Conservation (phyloP, 2,329 filamentous ascomycete species). For the Ascochyta fabae region DNA sequence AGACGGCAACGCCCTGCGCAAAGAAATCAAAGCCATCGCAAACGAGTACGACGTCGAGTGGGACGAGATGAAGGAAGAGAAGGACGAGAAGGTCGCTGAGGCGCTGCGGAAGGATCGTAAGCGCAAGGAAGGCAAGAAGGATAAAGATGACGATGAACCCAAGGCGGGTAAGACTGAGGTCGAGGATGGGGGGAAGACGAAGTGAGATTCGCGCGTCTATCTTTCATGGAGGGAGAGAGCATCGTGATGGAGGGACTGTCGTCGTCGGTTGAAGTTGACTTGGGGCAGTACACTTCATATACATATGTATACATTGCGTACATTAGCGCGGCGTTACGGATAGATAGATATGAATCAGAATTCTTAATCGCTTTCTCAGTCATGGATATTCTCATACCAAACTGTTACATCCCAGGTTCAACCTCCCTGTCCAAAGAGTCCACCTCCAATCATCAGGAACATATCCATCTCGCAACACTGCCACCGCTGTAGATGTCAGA, state of each 20-base stretch:
- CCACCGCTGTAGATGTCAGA: too few species aligned
- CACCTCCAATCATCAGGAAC: too few species aligned
- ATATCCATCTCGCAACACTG: too few species aligned
- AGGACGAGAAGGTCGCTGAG: slow-evolving; percentile 64
- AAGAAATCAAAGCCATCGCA: slow-evolving; percentile 80
- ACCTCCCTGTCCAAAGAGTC: too few species aligned
- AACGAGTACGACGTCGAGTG: slow-evolving; percentile 90
- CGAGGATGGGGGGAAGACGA: background rate
- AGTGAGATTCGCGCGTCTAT: background rate
- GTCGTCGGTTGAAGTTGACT: too few species aligned
- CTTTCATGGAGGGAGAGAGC: background rate
- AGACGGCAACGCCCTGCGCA: slow-evolving; percentile 77
- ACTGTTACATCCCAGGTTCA: too few species aligned
- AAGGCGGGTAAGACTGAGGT: slow-evolving; percentile 14
- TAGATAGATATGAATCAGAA: slow-evolving; percentile 4
- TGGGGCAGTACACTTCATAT: too few species aligned
- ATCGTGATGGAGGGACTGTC: too few species aligned
- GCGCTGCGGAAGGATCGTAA: slow-evolving; percentile 59
- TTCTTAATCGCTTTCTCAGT: background rate
- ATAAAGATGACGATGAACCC: slow-evolving; percentile 38
- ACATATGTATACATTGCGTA: background rate
- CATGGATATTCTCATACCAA: too few species aligned
- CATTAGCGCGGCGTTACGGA: slow-evolving; percentile 17
- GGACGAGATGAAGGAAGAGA: slow-evolving; percentile 78
- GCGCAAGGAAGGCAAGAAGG: slow-evolving; percentile 46